Conservation (phyloP, 768 basidiomycete genomes). For the Pisolithus microcarpus region DNA sequence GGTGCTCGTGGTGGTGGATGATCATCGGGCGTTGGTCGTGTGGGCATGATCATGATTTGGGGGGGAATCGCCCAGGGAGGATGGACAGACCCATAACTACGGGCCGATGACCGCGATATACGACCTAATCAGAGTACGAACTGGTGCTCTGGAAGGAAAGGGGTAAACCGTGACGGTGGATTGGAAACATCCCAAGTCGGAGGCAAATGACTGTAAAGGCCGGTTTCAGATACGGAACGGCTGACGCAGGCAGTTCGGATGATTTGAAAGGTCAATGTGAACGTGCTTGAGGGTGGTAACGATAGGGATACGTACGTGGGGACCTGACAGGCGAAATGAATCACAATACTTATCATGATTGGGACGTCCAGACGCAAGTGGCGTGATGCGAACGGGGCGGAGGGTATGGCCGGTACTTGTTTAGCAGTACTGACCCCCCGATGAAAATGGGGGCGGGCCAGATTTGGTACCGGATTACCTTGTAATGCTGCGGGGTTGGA, state of each 20-base stretch:
- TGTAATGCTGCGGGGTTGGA: neutral
- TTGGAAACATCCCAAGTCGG: neutral
- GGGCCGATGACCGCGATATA: neutral
- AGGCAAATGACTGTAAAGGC: neutral
- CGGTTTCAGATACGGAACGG: neutral
- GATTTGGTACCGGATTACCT: neutral
- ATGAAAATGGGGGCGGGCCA: neutral
- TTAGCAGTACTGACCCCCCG: neutral
- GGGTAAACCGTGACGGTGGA: neutral
- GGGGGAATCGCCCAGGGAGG: neutral
- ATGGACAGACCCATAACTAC: neutral
- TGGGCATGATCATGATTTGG: neutral
- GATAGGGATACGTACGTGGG: neutral
- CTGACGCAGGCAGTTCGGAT: neutral
- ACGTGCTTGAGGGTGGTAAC: neutral
- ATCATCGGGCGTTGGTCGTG: neutral
- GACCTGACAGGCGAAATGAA: neutral
- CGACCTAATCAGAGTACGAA: no score
- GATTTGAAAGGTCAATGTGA: neutral
- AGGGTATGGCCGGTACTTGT: constrained; percentile 10
- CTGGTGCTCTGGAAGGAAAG: neutral
- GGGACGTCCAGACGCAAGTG: neutral
- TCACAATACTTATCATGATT: neutral
- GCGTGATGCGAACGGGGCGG: constrained; percentile 23
- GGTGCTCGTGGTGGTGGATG: neutral